Percentiles rank a stretch among this genome's conserved stretches.
Conservation (phyloP, 2,329 filamentous ascomycete genomes). For the Fusarium sp. region DNA sequence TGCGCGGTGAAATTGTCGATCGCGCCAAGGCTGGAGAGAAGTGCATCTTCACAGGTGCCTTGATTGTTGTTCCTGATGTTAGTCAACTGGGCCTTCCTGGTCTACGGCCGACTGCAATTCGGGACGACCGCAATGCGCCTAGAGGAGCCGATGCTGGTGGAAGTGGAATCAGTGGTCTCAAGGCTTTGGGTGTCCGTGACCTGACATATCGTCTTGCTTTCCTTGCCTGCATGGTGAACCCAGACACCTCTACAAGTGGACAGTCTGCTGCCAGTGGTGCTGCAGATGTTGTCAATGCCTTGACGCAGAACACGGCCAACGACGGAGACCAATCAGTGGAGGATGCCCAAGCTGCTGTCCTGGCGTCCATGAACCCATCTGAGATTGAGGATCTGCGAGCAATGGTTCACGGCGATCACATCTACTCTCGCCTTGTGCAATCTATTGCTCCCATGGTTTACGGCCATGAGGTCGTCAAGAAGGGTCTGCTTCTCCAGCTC, state of each 20-base stretch:
- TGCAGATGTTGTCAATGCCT: slow-evolving; percentile 84
- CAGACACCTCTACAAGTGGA: slow-evolving; percentile 85
- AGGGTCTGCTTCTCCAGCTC: slow-evolving; percentile 91
- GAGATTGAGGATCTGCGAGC: slow-evolving; percentile 92
- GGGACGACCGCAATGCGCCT: slow-evolving; percentile 80
- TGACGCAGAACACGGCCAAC: slow-evolving; percentile 72
- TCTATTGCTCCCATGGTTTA: slow-evolving; percentile 98
- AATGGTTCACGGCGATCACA: slow-evolving; percentile 96
- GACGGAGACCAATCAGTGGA: slow-evolving; percentile 81
- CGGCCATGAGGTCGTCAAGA: slow-evolving; percentile 97
- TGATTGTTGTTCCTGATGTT: slow-evolving; percentile 97
- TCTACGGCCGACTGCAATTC: slow-evolving; percentile 81
- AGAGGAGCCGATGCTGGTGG: slow-evolving; percentile 85
- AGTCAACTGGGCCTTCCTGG: slow-evolving; percentile 94
- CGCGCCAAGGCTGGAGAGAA: slow-evolving; percentile 97
- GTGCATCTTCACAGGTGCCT: slow-evolving; percentile 95
- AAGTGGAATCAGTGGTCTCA: slow-evolving; percentile 86
- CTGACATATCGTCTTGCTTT: slow-evolving; percentile 97
- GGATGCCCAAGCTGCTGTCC: slow-evolving; percentile 86
- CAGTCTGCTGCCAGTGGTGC: slow-evolving; percentile 73
- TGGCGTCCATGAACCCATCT: slow-evolving; percentile 84
- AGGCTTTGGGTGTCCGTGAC: slow-evolving; percentile 92
- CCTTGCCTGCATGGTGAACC: slow-evolving; percentile 94
- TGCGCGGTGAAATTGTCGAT: slow-evolving; percentile 97
- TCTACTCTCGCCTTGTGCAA: slow-evolving; percentile 91